Evolutionary conservation across 176 grass and related monocot species (phyloP).

Genomic region (Rhynchospora pubera): DNA sequence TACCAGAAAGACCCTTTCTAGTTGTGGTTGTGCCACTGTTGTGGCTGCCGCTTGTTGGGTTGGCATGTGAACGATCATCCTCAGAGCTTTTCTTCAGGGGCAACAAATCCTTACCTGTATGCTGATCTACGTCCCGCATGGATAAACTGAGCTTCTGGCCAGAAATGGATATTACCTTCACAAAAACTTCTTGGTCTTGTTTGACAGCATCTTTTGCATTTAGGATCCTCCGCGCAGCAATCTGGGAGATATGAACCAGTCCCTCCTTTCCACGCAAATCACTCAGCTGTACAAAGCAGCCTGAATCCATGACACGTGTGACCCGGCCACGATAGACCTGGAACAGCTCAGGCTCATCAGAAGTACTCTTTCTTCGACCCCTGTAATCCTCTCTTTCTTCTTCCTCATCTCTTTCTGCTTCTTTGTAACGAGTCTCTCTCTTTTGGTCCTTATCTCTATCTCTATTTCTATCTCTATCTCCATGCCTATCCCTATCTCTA

Average conservation of each 20-base stretch:
- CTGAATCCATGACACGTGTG: constrained; percentile 62
- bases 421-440: background rate
- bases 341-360: constrained; percentile 59
- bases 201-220: constrained; percentile 78
- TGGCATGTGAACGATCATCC: constrained; percentile 38
- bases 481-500: constrained; percentile 16
- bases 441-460: background rate
- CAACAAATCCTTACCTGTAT: constrained; percentile 73
- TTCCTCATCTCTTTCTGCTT: constrained; percentile 10
- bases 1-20: constrained; percentile 73
- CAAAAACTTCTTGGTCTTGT: constrained; percentile 70
- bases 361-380: constrained; percentile 12
- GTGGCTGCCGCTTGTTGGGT: constrained; percentile 40
- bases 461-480: constrained; percentile 14
- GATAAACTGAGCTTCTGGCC: constrained; percentile 70
- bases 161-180: constrained; percentile 71
- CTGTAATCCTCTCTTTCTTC: background rate
- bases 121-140: constrained; percentile 82
- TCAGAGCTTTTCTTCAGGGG: constrained; percentile 39
- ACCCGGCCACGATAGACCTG: constrained; percentile 66
- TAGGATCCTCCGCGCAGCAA: constrained; percentile 41
- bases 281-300: constrained; percentile 76
- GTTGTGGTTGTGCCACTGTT: constrained; percentile 13
- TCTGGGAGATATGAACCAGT: constrained; percentile 80
- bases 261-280: constrained; percentile 54